phyloP scores from a whole-genome alignment of 352 stramenopile species.

The Globisporangium viniferum region DNA sequence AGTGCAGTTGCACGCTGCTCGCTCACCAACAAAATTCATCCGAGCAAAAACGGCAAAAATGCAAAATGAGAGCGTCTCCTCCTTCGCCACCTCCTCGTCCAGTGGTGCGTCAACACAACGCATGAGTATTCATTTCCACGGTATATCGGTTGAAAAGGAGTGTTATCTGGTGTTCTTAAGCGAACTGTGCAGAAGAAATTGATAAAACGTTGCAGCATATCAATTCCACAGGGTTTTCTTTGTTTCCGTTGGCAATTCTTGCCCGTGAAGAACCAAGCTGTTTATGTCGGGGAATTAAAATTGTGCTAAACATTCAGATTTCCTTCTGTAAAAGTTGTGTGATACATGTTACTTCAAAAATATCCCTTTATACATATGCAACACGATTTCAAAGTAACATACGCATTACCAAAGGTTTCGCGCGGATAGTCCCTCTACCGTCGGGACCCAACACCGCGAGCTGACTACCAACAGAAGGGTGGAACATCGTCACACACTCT shows the following conservation, averaged over 20 bases:
- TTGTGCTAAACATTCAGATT: not conserved
- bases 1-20: not conserved
- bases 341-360: not conserved
- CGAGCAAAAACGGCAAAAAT: not conserved
- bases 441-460: not conserved
- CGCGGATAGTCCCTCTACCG: not conserved
- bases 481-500: constrained; percentile 2
- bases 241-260: not conserved
- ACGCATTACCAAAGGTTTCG: not conserved
- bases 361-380: not conserved
- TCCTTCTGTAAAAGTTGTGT: not conserved
- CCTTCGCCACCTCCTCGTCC: not conserved
- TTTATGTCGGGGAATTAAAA: not conserved
- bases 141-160: not conserved
- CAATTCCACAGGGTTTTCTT: not conserved
- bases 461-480: constrained; percentile 7
- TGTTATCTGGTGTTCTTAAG: not conserved
- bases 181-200: not conserved
- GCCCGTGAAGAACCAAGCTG: not conserved
- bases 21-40: not conserved
- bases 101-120: not conserved
- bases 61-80: not conserved
- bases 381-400: not conserved
- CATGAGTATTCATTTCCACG: not conserved
- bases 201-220: not conserved